These are phyloP conservation scores for Pseudogymnoascus sp. DNA, from an alignment of 2,329 filamentous ascomycete species.

Conservation along the genomic window DNA sequence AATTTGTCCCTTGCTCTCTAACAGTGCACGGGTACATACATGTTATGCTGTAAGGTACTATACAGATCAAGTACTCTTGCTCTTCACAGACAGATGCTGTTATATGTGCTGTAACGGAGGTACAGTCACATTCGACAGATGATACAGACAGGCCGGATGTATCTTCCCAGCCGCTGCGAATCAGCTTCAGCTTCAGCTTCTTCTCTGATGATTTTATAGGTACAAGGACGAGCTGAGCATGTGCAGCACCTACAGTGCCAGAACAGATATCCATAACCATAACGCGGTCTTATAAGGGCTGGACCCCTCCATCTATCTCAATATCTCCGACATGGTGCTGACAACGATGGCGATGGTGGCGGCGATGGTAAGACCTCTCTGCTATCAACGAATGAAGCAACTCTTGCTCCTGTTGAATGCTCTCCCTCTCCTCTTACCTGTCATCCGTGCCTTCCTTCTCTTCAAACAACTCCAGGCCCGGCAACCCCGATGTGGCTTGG, in stretches of 20 bases:
- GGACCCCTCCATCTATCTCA: background rate
- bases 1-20: background rate
- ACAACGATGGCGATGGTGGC: background rate
- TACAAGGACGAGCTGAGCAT: background rate
- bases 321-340: background rate
- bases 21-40: background rate
- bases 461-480: background rate
- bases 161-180: background rate
- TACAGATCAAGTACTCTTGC: background rate
- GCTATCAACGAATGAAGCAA: background rate
- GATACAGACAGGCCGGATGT: background rate
- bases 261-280: background rate
- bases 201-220: background rate
- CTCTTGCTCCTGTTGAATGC: background rate
- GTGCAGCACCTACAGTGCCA: background rate
- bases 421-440: background rate
- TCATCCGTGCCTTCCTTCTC: background rate
- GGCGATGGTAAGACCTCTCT: background rate
- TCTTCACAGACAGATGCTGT: background rate
- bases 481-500: background rate
- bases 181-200: background rate
- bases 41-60: background rate
- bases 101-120: background rate
- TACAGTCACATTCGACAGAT: background rate
- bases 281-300: background rate